Base-by-base conservation (phyloP, 2,329 filamentous ascomycete species). In the Alternaria gansuensis region DNA sequence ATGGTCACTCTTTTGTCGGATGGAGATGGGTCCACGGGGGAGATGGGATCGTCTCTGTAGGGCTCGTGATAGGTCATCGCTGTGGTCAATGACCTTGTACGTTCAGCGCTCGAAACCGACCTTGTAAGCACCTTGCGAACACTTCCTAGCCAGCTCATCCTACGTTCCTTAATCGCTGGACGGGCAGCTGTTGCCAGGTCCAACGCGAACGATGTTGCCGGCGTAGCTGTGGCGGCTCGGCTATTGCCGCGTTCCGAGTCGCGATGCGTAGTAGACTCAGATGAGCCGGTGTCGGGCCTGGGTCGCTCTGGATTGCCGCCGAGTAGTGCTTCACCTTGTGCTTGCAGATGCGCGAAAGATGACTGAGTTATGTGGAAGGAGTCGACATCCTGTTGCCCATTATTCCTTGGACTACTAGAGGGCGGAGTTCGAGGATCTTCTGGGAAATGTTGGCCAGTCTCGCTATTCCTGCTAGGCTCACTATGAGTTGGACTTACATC, bases 251-350 rank as follows among this genome's bases (percentile, higher is more conserved):
- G 56, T 14, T 73, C 72, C 2, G 64, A 69, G 33, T 73, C 68
- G 4, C 54, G 66, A 31, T 66, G 62, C 2, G 67, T 60, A 10
- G 71, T 65, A 6, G 67, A 56, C 37, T 64, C 70, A 2, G 73
- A 74, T 9, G 73, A 75, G 1, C 72, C 66, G 4, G 74, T 76
- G 3, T 69, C 53, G 50, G 75, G 70, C 61, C 78, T 61, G 28
- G 58, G 40, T 51, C 68, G 62, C 28, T 77, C 74, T 10, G 72
- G 75, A 17, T 72, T 75, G 4, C 81, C 81, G 4, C 80, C 80
- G 26, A 87, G 79, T 1, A 87, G 77, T 3, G 79, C 79, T 50
- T 85, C 81, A 13, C 82, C 82, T 71, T 87, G 84, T 14, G 79
- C 78, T 67, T 83, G 83, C 3, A 82, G 77, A 23, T 82, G 77